Evolutionary conservation across 2,329 filamentous ascomycete species (phyloP), one percentile per base, ranked within the genome.

Genomic region (Microcyclospora pomicola): DNA sequence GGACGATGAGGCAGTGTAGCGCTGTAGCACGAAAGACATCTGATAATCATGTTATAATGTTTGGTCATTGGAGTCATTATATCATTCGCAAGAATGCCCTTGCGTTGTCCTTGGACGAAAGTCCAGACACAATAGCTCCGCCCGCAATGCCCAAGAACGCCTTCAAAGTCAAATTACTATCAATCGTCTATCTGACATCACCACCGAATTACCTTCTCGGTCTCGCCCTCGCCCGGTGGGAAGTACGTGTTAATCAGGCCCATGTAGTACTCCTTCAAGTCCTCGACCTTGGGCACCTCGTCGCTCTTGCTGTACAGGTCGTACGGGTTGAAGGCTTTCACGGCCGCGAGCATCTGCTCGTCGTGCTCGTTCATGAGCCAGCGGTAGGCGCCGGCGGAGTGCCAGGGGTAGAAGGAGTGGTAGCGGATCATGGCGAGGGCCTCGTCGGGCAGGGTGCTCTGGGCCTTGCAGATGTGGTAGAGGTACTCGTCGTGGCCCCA

Each of bases 331-430:
- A 94, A 93, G 0, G 82, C 83, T 59, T 75, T 72, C 35, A 92
- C 85, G 7, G 84, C 84, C 54, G 75, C 73, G 50, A 92, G 65
- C 78, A 92, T 86, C 51, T 72, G 70, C 59, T 79, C 64, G 51
- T 94, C 86, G 56, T 86, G 80, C 43, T 80, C 76, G 58, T 80
- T 72, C 85, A 93, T 93, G 59, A 93, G 72, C 61, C 84, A 75
- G 43, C 63, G 61, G 63, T 94, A 94, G 6, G 82, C 85, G 38
- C 79, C 80, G 59, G 80, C 78, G 43, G 71, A 75, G 63, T 93
- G 86, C 86, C 85, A 94, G 12, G 86, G 80, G 63, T 94, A 94
- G 64, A 93, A 93, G 5, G 78, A 84, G 64, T 94, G 86, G 63
- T 92, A 93, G 39, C 86, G 71, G 58, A 94, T 91, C 83, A 94